Evolutionary conservation across 1,284 basidiomycete genomes (phyloP), one percentile per base, ranked within the genome.

Genomic region (Heterobasidion irregulare): DNA sequence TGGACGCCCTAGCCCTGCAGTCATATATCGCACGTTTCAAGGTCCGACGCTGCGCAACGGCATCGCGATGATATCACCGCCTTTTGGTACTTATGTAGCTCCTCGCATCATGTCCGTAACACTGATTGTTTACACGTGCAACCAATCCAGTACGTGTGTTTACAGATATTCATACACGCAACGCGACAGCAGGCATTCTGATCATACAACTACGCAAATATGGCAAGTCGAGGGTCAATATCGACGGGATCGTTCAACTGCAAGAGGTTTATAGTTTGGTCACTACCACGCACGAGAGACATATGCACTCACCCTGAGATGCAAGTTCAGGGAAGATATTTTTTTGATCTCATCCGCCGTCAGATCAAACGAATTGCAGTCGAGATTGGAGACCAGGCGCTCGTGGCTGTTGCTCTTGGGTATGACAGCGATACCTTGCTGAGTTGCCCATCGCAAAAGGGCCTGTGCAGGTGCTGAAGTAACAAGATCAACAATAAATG

Each of bases 401-500:
- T 70, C 61, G 10, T 66, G 58, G 63, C 75, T 69, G 70, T 82
- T 89, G 56, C 76, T 82, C 75, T 90, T 90, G 50, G 91, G 91
- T 59, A 94, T 82, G 50, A 93, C 86, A 44, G 86, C 86, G 57
- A 92, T 76, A 7, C 80, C 83, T 41, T 80, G 82, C 66, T 91
- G 86, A 15, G 85, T 84, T 7, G 86, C 82, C 89, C 89, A 92
- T 61, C 88, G 82, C 57, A 92, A 78, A 38, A 91, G 72, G 38
- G 92, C 76, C 68, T 85, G 82, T 8, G 80, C 81, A 38, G 76
- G 65, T 50, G 75, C 81, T 83, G 57, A 9, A 65, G 62, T 68
- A 64, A 19, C 64, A 67, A 50, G 68, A 47, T 32, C 38, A n/a
- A 8, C 12, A 47, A 51, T 19, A 50, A 13, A 33, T 47, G 0